Base-by-base conservation (phyloP, 148 eudicot genomes). In the Fagopyrum tataricum region DNA sequence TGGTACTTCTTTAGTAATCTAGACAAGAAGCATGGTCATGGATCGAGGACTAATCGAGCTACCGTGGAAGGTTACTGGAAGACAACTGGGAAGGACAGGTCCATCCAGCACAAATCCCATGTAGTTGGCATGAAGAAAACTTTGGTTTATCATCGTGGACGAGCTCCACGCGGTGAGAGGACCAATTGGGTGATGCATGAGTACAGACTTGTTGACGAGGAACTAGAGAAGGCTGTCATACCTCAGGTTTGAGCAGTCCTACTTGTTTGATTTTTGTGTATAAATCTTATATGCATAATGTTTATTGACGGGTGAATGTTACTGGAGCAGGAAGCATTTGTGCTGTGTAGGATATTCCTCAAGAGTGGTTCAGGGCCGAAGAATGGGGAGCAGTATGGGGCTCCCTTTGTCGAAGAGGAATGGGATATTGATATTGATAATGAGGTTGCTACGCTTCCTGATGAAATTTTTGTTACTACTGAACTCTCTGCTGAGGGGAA, bases 151-250 rank as follows among this genome's bases (percentile, higher is more conserved):
- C 98, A 95, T 78, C 72, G 37, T 75, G 98, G 97, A 31, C 87
- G 98, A 61, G 98, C 98, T 64, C 98, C 98, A 24, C 84, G 78
- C 24, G 98, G 98, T 14, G 85, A 82, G 87, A 86, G 98, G 78
- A 85, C 84, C 39, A 92, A 95, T 49, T 95, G 97, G 97, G 98
- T 95, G 46, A 91, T 95, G 98, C 98, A 91, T 53, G 98, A 95
- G 76, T 95, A 95, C 80, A 85, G 83, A 55, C 89, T 91, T 53
- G 73, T 80, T 59, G 97, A 91, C 43, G 84, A 90, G 74, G 83
- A 78, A 72, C 79, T 95, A 73, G 89, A 84, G 77, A 90, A 81
- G 74, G 82, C 87, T 74, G 96, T 89, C 44, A 48, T 79, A 76
- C 47, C 49, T 74, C 90, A 85, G 98, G 98, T 94, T 18, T 58